Evolutionary conservation across 192 early-diverging fungal genomes (phyloP).

Genomic region (Linnemannia exigua): DNA sequence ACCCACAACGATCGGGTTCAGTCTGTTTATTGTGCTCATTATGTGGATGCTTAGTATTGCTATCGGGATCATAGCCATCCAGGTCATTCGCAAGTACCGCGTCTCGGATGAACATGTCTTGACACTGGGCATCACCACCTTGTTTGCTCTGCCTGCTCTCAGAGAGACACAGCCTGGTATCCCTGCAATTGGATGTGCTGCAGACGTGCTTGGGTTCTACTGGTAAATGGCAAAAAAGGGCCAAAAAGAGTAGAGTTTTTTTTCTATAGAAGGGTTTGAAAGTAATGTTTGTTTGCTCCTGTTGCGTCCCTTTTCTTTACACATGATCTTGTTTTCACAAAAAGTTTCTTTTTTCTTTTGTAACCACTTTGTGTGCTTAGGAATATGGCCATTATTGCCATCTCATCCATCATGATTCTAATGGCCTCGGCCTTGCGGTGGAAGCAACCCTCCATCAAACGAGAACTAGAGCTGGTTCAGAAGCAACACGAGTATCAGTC

Average conservation of each 20-base stretch:
- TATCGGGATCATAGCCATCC: slow-evolving; percentile 55
- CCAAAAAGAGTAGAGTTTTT: too few species aligned
- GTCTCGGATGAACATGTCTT: slow-evolving; percentile 53
- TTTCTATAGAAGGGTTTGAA: neutral
- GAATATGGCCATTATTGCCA: slow-evolving; percentile 62
- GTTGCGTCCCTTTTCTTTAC: neutral
- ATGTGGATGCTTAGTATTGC: slow-evolving; percentile 60
- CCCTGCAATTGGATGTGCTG: slow-evolving; percentile 56
- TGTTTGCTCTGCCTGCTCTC: slow-evolving; percentile 42
- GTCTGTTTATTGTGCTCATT: slow-evolving; percentile 55
- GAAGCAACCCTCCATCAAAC: slow-evolving; percentile 36
- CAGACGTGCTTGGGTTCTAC: slow-evolving; percentile 57
- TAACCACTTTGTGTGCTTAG: slow-evolving; percentile 12
- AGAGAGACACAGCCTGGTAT: slow-evolving; percentile 56
- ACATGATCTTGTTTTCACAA: neutral
- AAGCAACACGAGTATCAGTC: slow-evolving; percentile 29
- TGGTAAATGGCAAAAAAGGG: slow-evolving; percentile 33
- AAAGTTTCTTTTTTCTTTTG: neutral
- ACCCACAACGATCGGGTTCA: slow-evolving; percentile 57
- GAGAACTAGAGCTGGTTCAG: slow-evolving; percentile 15
- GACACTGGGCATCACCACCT: slow-evolving; percentile 54
- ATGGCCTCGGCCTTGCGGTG: slow-evolving; percentile 52
- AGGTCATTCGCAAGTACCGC: slow-evolving; percentile 49
- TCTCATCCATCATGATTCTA: slow-evolving; percentile 51
- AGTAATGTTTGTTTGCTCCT: neutral